These are phyloP conservation scores for Podospora bellae-mahoneyi DNA, from an alignment of 495 filamentous ascomycete species.

Conservation along the genomic window DNA sequence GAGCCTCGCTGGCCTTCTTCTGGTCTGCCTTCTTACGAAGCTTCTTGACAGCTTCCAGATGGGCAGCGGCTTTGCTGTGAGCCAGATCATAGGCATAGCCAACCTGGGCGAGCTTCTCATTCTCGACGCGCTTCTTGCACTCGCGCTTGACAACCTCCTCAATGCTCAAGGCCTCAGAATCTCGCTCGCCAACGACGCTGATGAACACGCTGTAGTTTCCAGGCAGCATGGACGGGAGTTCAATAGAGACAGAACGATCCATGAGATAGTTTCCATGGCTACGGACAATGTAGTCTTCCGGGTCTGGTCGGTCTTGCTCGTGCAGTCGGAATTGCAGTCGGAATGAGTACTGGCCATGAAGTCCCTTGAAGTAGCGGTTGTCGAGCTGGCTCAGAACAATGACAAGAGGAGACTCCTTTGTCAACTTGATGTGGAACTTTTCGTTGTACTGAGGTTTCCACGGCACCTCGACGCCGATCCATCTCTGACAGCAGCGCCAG, in stretches of 20 bases:
- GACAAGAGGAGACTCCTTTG: conserved; percentile 66
- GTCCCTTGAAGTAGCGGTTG: conserved; percentile 77
- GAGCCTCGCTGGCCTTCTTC: conserved; percentile 48
- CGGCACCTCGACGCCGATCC: conserved; percentile 81
- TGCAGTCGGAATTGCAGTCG: conserved; percentile 85
- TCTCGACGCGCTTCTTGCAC: conserved; percentile 58
- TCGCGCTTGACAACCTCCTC: conserved; percentile 70
- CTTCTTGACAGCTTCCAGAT: conserved; percentile 60
- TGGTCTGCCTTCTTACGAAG: conserved; percentile 47
- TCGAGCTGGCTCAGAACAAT: conserved; percentile 88
- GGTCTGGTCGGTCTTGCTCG: conserved; percentile 59
- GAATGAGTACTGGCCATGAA: conserved; percentile 79
- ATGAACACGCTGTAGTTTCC: conserved; percentile 81
- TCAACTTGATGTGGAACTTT: conserved; percentile 75
- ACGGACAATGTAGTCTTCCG: conserved; percentile 83
- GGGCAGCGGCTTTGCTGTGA: conserved; percentile 68
- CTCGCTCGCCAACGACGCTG: conserved; percentile 70
- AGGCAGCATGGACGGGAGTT: conserved; percentile 59
- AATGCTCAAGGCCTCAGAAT: conserved; percentile 50
- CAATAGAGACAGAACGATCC: conserved; percentile 48
- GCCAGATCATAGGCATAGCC: conserved; percentile 87
- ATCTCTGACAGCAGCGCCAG: conserved; percentile 84
- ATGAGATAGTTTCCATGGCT: conserved; percentile 69
- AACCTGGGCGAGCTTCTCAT: conserved; percentile 81
- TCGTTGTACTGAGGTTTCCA: conserved; percentile 88